phyloP scores from a whole-genome alignment of 73 alveolate species.

The Paraurostyla sp. region DNA sequence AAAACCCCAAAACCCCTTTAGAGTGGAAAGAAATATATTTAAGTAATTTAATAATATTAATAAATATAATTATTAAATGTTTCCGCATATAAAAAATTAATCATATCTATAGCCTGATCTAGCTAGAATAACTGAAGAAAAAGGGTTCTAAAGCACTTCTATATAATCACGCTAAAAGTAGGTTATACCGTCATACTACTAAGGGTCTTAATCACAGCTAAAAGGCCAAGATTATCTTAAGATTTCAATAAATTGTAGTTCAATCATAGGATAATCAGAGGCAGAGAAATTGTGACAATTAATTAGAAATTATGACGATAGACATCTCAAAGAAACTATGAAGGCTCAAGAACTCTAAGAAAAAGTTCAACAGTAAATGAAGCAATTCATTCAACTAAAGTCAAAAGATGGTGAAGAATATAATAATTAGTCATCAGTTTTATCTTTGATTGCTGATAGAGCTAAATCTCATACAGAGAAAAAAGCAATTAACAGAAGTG shows the following conservation, averaged over 20 bases:
- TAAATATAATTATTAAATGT: neutral
- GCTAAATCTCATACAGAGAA: neutral
- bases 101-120: neutral
- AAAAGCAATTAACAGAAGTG: neutral
- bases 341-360: neutral
- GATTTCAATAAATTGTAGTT: constrained; percentile 38
- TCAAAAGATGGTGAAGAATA: neutral
- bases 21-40: too few species aligned
- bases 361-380: neutral
- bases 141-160: neutral
- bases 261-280: neutral
- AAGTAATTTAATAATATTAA: too few species aligned
- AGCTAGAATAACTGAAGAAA: constrained; percentile 2
- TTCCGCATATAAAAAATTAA: constrained; percentile 3
- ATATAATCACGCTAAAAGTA: neutral
- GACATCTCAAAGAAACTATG: neutral
- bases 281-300: constrained; percentile 13
- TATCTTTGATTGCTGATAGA: too few species aligned
- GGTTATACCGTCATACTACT: too few species aligned
- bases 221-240: constrained; percentile 21
- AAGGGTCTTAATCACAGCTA: neutral
- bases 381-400: neutral
- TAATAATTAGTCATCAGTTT: too few species aligned
- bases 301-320: neutral
- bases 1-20: too few species aligned